Evolutionary conservation across 169 alveolate genomes (phyloP), one percentile per base, ranked within the genome.

Genomic region (Eimeria tenella): DNA sequence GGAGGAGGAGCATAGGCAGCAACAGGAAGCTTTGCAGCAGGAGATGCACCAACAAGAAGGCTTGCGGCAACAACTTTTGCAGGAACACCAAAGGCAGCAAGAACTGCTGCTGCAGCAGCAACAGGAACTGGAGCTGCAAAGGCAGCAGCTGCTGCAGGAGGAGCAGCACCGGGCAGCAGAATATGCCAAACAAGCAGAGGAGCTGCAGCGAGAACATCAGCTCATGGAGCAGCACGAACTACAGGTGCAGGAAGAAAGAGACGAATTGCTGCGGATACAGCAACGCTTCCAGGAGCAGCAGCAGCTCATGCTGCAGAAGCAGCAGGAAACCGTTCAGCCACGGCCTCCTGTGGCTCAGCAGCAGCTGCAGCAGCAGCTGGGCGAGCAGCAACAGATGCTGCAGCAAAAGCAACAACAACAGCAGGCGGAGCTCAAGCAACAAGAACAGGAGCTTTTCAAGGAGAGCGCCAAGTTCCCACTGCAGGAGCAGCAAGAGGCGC

Each of bases 131-230:
- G 89, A 81, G 60, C 89, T 53, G 71, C 89, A 81, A 53, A 11
- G 56, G 73, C 89, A 81, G 89, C 89, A 81, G 71, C 89, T 81
- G 73, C 89, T 81, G 89, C 73, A 81, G 55, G 89, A 81, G 71
- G 71, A 56, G 68, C 65, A 52, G 71, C 21, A 23, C 55, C 19
- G 68, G 42, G 73, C 89, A 56, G 68, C 89, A 52, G 89, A 81
- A 23, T 81, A 81, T 56, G 52, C n/a, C 13, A 56, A 7, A 1
- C 89, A 81, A 23, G 13, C 71, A 42, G 89, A 53, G 17, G 89
- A 81, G 73, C 56, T 56, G 73, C 73, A 81, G 71, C 71, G 17
- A 6, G 74, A n/a, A 9, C 89, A 55, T 21, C 74, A 81, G 89
- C 68, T 56, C 4, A 31, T 81, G 71, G 73, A 81, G 89, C 89